These are phyloP conservation scores for Alternaria brassicicola DNA, from an alignment of 2,329 filamentous ascomycete species.

Conservation along the genomic window DNA sequence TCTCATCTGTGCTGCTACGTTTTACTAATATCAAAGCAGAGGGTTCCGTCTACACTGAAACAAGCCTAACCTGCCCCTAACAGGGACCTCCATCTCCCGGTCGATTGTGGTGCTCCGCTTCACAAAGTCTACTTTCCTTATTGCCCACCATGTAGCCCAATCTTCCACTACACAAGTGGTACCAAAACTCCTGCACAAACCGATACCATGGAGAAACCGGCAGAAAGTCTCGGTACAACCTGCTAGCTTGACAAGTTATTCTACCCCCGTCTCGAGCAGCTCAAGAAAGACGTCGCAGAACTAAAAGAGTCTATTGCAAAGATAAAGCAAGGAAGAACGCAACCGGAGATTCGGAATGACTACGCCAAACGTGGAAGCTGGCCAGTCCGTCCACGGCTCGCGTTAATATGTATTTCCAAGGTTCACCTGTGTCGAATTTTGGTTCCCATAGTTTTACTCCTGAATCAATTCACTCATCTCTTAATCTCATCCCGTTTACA, in stretches of 20 bases:
- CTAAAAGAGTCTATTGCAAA: not conserved
- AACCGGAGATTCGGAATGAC: too few relatives aligned
- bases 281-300: not conserved
- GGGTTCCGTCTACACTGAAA: too few relatives aligned
- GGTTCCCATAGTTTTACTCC: too few relatives aligned
- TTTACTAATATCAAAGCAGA: not conserved
- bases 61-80: not conserved
- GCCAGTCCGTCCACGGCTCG: not conserved
- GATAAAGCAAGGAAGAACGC: not conserved
- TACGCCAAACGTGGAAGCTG: not conserved
- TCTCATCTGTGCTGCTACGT: not conserved
- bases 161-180: not conserved
- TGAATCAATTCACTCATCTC: too few relatives aligned
- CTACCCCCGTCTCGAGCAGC: not conserved
- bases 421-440: too few relatives aligned
- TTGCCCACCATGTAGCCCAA: not conserved
- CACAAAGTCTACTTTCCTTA: not conserved
- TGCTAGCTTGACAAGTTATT: not conserved
- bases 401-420: too few relatives aligned
- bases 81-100: not conserved
- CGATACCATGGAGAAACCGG: not conserved
- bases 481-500: too few relatives aligned
- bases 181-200: not conserved
- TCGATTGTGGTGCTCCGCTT: not conserved
- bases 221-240: not conserved